Evolutionary conservation across 768 basidiomycete species (phyloP).

Genomic region (Amanita molliuscula): DNA sequence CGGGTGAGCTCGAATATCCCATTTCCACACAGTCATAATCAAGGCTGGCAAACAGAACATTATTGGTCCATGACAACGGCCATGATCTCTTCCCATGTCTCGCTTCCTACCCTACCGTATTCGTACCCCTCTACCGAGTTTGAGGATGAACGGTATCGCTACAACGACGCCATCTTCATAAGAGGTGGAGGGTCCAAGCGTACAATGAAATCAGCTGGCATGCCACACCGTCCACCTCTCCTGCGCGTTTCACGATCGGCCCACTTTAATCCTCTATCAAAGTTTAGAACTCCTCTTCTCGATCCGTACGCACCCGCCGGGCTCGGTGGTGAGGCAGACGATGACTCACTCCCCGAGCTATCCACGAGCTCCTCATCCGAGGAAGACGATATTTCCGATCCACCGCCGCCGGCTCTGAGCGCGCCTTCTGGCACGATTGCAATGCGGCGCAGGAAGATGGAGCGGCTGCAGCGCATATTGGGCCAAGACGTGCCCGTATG

Average conservation of each 20-base stretch:
- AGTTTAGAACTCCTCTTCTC: background rate
- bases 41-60: background rate
- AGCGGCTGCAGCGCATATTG: background rate
- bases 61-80: background rate
- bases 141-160: background rate
- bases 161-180: background rate
- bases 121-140: background rate
- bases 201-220: background rate
- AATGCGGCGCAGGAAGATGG: conserved; percentile 5
- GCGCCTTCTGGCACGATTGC: background rate
- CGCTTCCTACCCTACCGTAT: background rate
- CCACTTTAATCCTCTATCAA: background rate
- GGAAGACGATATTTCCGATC: background rate
- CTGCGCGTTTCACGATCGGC: background rate
- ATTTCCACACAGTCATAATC: background rate
- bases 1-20: background rate
- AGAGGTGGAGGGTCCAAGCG: background rate
- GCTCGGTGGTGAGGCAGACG: background rate
- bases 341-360: background rate
- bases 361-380: background rate
- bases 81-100: background rate
- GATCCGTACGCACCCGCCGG: background rate
- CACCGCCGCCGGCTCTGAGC: background rate
- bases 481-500: conserved; percentile 1
- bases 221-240: background rate